Evolutionary conservation across 2,329 filamentous ascomycete species (phyloP), one percentile per base, ranked within the genome.

Genomic region (Nothopassalora personata): DNA sequence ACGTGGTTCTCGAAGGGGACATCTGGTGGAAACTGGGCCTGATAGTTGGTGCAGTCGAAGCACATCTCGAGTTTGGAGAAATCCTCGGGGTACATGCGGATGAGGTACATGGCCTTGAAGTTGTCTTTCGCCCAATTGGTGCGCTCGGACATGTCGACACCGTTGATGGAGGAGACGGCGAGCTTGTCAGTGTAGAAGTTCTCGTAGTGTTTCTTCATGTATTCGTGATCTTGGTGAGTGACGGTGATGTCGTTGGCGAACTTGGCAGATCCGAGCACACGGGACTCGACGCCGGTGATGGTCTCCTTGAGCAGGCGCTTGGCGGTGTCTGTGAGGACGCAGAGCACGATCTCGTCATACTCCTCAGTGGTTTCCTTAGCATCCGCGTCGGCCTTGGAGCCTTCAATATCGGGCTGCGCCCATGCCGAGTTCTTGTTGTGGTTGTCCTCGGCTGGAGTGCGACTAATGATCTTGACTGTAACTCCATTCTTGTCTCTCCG

Each of bases 21-120:
- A 1, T 76, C 71, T 3, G 76, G 71, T 1, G 84, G 83, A 62
- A 91, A 87, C 68, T 90, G 87, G 48, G 85, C 80, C 70, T 91
- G 87, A 73, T 90, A 90, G 70, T 89, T 88, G 39, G 85, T 87
- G 74, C 86, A 88, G 71, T 91, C 86, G 73, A 90, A 91, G 58
- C 82, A 86, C 80, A 77, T 84, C 69, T 83, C 82, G 36, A 79
- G 80, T 70, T 84, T 82, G 2, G 76, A 80, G 1, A 78, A 77
- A 64, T 86, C 80, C 13, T 79, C 60, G 0, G 76, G 72, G 69
- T 87, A 87, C 54, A 79, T 81, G 57, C 85, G 83, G 64, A 84
- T 87, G 67, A 82, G 81, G 74, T 87, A 87, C 84, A 87, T 87
- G 54, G 84, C 84, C 53, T 79, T 77, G 75, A 84, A 87, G 19